Percentiles rank a stretch among this genome's conserved stretches.
These are phyloP conservation scores for Exophiala phaeomuriformis DNA, from an alignment of 2,329 filamentous ascomycete genomes.

Conservation along the genomic window DNA sequence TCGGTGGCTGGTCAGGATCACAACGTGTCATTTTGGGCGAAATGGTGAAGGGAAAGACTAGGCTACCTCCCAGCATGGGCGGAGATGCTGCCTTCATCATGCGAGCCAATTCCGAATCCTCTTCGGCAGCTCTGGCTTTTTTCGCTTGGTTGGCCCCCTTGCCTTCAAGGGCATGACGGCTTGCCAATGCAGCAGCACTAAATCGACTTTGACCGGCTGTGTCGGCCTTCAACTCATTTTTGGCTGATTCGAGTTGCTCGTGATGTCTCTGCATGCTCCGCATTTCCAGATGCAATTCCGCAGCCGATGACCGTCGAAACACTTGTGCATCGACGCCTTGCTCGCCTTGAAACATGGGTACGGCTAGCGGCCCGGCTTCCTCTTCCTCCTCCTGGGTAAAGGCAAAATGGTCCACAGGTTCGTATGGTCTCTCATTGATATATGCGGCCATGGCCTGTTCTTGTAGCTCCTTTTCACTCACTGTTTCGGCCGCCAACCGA, in stretches of 20 bases:
- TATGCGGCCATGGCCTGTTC: slow-evolving; percentile 51
- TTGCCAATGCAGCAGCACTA: slow-evolving; percentile 30
- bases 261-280: slow-evolving; percentile 74
- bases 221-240: slow-evolving; percentile 36
- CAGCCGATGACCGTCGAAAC: slow-evolving; percentile 39
- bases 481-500: slow-evolving; percentile 66
- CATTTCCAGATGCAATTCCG: slow-evolving; percentile 61
- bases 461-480: slow-evolving; percentile 67
- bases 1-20: slow-evolving; percentile 61
- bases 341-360: slow-evolving; percentile 27
- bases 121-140: slow-evolving; percentile 20
- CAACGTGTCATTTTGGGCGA: slow-evolving; percentile 81
- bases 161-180: slow-evolving; percentile 23
- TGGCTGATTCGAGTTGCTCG: slow-evolving; percentile 52
- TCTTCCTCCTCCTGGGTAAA: slow-evolving; percentile 33
- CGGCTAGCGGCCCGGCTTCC: slow-evolving; percentile 29
- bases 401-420: slow-evolving; percentile 43
- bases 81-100: slow-evolving; percentile 59
- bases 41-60: slow-evolving; percentile 70
- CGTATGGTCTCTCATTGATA: slow-evolving; percentile 42
- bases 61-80: slow-evolving; percentile 79
- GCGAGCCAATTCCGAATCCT: slow-evolving; percentile 38
- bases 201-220: slow-evolving; percentile 31
- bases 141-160: slow-evolving; percentile 17
- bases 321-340: slow-evolving; percentile 29